Base-by-base conservation (phyloP, 2,329 filamentous ascomycete genomes). In the Penicillium sclerotiorum region DNA sequence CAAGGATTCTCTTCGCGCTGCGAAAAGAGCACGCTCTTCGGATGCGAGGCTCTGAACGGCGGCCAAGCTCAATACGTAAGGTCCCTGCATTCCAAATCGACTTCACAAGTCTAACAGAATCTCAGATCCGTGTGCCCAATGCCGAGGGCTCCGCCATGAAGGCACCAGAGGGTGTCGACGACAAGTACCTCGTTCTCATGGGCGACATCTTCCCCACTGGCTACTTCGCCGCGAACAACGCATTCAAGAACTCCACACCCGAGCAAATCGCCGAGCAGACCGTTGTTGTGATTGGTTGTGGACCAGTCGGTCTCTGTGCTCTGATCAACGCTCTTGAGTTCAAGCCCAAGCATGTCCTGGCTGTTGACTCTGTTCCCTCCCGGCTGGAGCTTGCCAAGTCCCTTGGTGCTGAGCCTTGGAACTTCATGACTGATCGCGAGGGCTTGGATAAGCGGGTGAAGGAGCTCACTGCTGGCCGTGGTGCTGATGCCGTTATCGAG, bases 201-300 rank as follows among this genome's bases (percentile, higher is more conserved):
- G 90, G 89, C 13, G 91, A 96, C 66, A 95, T 96, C 62, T 95
- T 94, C 71, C 91, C 91, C 1, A 90, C 86, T 0, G 74, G 92
- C 7, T 95, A 84, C 73, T 95, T 92, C 61, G 91, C 89, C 6
- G 89, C 89, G 4, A 80, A 81, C 49, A 94, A 90, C 63, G 92
- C 85, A 6, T 87, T 95, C 69, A 82, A 82, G 49, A 73, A 86
- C 63, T 77, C 86, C 32, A 77, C 73, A 9, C 64, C 66, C 12
- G 78, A 84, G 53, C 78, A 85, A 48, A 81, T 86, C 44, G 71
- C 77, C 15, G 82, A 89, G 39, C 82, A 85, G 52, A 89, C 86
- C 0, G 85, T 90, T 0, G 88, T 95, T 1, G 75, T 95, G 17
- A 82, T 96, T 51, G 92, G 92, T 5, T 95, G 91, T 64, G 92